Evolutionary conservation across 225 moss, liverwort and hornwort species (phyloP), one percentile per base, ranked within the genome.

Genomic region (Lunularia cruciata): DNA sequence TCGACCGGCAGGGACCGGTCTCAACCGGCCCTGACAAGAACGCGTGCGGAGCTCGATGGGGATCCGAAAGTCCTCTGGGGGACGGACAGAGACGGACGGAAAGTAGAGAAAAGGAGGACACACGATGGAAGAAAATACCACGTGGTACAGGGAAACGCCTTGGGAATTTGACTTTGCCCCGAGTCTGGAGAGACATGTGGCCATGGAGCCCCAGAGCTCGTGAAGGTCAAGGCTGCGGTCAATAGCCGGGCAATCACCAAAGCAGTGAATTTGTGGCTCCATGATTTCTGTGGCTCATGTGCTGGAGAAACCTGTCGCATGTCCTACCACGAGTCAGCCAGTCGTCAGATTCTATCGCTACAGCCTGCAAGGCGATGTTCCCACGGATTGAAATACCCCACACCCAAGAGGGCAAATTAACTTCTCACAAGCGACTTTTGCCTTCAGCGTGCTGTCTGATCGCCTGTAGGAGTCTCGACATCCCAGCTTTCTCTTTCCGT

Each of bases 201-300:
- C 39, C 7, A 13, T 4, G 18, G 34, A 22, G 39, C 35, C 16
- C 25, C 36, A 60, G 37, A 60, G 2, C 36, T 11, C 2, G 19
- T 22, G 39, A 39, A 40, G 39, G 61, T 61, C 61, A 61, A 39
- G 61, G 61, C 61, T 40, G 61, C 61, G 39, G 61, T 61, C 25
- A 61, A 61, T 25, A 61, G 39, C 23, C 12, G 43, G 43, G 16
- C 43, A 16, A 40, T 61, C 22, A 61, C 61, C 61, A 20, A 61
- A 61, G 26, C 61, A 61, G 61, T 61, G 61, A 61, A 61, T n/a
- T 61, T 61, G 42, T 26, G 25, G 40, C 56, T 39, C 61, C 61
- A 61, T 61, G 42, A 25, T 39, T 61, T 61, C 61, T 61, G 61
- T 26, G 61, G 61, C 38, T 61, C 61, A 61, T 40, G 61, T 61